Base-by-base conservation (phyloP, 164 flowering plant species). In the Liquidambar formosana region DNA sequence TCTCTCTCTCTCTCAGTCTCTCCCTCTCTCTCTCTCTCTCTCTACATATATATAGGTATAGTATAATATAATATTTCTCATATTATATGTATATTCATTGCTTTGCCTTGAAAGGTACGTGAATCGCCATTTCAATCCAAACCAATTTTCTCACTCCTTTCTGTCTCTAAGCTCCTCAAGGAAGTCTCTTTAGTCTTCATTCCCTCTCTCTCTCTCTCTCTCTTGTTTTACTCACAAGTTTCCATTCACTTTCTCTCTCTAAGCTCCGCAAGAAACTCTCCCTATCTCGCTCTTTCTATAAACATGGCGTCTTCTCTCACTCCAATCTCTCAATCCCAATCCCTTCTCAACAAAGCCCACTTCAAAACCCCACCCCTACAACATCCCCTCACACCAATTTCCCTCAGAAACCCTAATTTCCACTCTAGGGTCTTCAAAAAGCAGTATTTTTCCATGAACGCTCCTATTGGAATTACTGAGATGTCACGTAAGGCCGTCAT, bases 401-500 rank as follows among this genome's bases (percentile, higher is more conserved):
- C n/a, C n/a, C n/a, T n/a, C n/a, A n/a, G n/a, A n/a, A 46, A 13
- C 48, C 69, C 64, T 14, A 22, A 41, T 53, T 71, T 68, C 8
- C 10, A 12, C 49, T 73, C 57, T 19, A 61, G 25, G 28, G 33
- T 21, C 2, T 62, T 57, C 63, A 43, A 46, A 56, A 52, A 26
- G 33, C 15, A 46, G 46, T 49, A 41, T 11, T 16, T 15, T n/a
- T 57, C 70, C 46, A 23, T 49, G 22, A 14, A 28, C 25, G 12
- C 38, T 53, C 25, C 43, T 51, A 5, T 8, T 41, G 44, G 19
- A 19, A 44, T 48, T 58, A n/a, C 69, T 21, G 47, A 26, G 14
- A 69, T 67, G 72, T 64, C 76, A 27, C 11, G 73, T 71, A 67
- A 33, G 65, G 67, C 75, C 41, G 83, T 70, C 25, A 47, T 69